Conservation (phyloP, 1,139 yeast species). For the Pichia sp. region DNA sequence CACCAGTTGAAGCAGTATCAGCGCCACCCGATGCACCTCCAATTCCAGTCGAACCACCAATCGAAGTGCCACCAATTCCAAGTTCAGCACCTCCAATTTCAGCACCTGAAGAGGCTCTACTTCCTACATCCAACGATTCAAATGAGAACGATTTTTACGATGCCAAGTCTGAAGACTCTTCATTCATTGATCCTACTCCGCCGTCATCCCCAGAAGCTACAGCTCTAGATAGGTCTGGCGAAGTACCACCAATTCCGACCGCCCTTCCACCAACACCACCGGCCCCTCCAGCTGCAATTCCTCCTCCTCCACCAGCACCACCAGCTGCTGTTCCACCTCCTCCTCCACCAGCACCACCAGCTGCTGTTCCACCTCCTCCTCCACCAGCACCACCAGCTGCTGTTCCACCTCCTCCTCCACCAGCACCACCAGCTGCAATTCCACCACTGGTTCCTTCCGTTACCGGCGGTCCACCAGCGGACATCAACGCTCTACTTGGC, state of each 20-base stretch:
- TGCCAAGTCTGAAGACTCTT: slow-evolving; percentile 16
- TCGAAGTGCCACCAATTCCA: slow-evolving; percentile 9
- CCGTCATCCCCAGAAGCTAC: slow-evolving; percentile 16
- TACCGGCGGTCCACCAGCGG: slow-evolving; percentile 16
- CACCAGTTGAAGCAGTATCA: too few species aligned
- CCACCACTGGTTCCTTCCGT: slow-evolving; percentile 14
- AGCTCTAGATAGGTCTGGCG: slow-evolving; percentile 8
- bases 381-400: slow-evolving; percentile 21
- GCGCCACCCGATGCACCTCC: background rate
- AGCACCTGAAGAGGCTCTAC: background rate
- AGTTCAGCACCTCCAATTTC: background rate
- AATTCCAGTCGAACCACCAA: slow-evolving; percentile 1
- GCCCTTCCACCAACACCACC: slow-evolving; percentile 5
- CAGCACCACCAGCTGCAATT: slow-evolving; percentile 21
- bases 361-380: slow-evolving; percentile 21
- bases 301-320: slow-evolving; percentile 15
- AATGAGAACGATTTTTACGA: slow-evolving; percentile 12
- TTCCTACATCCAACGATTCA: slow-evolving; percentile 1
- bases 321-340: slow-evolving; percentile 13
- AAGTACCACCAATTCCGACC: slow-evolving; percentile 15
- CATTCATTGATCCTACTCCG: slow-evolving; percentile 15
- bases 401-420: slow-evolving; percentile 15
- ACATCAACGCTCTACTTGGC: slow-evolving; percentile 33
- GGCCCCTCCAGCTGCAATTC: slow-evolving; percentile 12
- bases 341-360: slow-evolving; percentile 8